These are phyloP conservation scores for Zymoseptoria passerinii DNA, from an alignment of 2,329 filamentous ascomycete species.

Conservation along the genomic window DNA sequence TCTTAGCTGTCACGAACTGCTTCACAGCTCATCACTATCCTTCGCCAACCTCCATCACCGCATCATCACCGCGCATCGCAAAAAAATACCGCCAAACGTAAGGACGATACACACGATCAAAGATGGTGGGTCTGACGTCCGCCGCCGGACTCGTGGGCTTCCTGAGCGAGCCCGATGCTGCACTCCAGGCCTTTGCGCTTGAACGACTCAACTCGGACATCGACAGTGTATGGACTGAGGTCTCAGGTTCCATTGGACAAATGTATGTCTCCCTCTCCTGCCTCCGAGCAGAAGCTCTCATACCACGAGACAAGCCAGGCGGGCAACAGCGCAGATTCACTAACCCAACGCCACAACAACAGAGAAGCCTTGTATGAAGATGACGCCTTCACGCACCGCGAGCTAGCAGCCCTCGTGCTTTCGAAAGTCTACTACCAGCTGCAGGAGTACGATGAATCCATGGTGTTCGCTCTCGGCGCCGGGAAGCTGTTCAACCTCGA, in stretches of 20 bases:
- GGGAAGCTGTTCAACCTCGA: constrained; percentile 94
- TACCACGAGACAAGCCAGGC: not conserved
- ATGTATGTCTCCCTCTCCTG: constrained; percentile 58
- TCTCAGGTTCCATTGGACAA: constrained; percentile 81
- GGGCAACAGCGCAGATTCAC: not conserved
- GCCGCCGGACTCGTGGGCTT: constrained; percentile 93
- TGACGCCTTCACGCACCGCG: constrained; percentile 84
- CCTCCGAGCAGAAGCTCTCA: not conserved
- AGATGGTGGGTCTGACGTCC: constrained; percentile 87
- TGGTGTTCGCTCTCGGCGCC: constrained; percentile 92
- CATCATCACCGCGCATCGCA: constrained; percentile 2
- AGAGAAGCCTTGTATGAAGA: constrained; percentile 98
- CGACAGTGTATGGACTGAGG: constrained; percentile 94
- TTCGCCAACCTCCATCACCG: constrained; percentile 8
- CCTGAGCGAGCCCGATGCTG: constrained; percentile 85
- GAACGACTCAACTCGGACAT: constrained; percentile 95
- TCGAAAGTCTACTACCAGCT: constrained; percentile 99
- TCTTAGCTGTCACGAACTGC: constrained; percentile 4
- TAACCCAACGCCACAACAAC: constrained; percentile 17
- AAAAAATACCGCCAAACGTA: not conserved
- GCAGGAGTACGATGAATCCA: constrained; percentile 97
- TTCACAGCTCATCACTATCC: constrained; percentile 2
- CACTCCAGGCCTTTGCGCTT: constrained; percentile 89
- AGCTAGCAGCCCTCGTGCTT: constrained; percentile 86
- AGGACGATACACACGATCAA: constrained; percentile 2